These are phyloP conservation scores for Brassica cretica DNA, from an alignment of 345 rosid genomes.

Conservation along the genomic window DNA sequence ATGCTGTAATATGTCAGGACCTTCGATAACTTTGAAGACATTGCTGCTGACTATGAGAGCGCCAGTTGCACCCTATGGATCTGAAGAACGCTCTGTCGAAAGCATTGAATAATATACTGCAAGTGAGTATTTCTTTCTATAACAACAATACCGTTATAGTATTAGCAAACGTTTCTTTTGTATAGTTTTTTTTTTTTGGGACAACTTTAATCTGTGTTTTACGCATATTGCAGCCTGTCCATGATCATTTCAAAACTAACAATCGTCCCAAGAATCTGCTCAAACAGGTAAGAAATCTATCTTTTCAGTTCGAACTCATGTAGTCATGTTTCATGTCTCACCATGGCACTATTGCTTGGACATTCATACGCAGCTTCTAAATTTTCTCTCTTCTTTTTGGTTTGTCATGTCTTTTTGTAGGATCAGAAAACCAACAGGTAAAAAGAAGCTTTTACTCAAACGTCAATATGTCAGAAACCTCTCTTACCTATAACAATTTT, in stretches of 20 bases:
- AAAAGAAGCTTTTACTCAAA: background rate
- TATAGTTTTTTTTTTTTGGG: background rate
- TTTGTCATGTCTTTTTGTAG: background rate
- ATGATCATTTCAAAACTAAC: slow-evolving; percentile 12
- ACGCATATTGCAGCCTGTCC: slow-evolving; percentile 4
- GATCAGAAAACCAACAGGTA: background rate
- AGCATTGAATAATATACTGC: slow-evolving; percentile 68
- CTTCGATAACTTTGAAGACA: slow-evolving; percentile 62
- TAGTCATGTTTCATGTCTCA: background rate
- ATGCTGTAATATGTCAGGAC: slow-evolving; percentile 42
- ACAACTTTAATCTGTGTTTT: background rate
- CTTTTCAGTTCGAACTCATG: too few relatives aligned
- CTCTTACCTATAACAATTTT: background rate
- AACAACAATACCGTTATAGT: background rate
- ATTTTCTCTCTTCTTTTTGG: background rate
- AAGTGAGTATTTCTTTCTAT: slow-evolving; percentile 45
- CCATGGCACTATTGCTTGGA: background rate
- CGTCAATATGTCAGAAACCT: background rate
- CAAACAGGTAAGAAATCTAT: background rate
- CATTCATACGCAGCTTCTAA: background rate
- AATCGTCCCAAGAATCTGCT: slow-evolving; percentile 9
- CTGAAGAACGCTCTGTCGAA: slow-evolving; percentile 67
- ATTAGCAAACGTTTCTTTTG: background rate
- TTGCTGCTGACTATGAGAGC: slow-evolving; percentile 64
- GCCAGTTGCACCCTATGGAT: slow-evolving; percentile 72